These are phyloP conservation scores for Scheffersomyces stambukii DNA, from an alignment of 1,139 yeast genomes.

Conservation along the genomic window DNA sequence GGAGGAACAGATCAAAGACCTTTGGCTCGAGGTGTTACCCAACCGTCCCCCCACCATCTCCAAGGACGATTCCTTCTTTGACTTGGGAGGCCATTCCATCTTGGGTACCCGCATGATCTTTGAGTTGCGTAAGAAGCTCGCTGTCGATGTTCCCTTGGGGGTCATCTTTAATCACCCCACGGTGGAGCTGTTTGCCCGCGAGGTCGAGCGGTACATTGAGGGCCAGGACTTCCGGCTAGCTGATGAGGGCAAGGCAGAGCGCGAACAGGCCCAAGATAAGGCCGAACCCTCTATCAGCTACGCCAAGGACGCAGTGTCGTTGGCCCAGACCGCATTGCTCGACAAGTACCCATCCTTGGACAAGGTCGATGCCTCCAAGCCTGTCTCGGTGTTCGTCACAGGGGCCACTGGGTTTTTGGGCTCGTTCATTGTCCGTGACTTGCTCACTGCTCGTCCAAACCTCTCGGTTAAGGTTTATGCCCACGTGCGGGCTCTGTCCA, in stretches of 20 bases:
- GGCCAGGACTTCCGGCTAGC: conserved; percentile 45
- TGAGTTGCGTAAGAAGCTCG: conserved; percentile 73
- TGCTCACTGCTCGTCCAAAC: conserved; percentile 46
- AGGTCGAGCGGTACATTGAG: conserved; percentile 54
- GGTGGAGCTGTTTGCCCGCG: conserved; percentile 69
- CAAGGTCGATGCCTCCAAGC: conserved; percentile 23
- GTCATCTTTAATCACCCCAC: conserved; percentile 88
- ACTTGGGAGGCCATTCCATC: conserved; percentile 96
- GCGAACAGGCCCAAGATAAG: conserved; percentile 10
- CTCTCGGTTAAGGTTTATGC: conserved; percentile 59
- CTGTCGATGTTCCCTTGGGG: conserved; percentile 83
- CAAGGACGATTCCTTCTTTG: conserved; percentile 88
- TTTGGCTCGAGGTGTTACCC: conserved; percentile 87
- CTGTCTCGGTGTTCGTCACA: conserved; percentile 75
- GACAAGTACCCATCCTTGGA: conserved; percentile 30
- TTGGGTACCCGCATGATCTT: conserved; percentile 96
- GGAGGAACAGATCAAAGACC: conserved; percentile 67
- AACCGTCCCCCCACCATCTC: conserved; percentile 74
- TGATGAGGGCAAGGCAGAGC: conserved; percentile 19
- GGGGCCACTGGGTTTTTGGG: conserved; percentile 98
- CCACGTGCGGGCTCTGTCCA: conserved; percentile 83
- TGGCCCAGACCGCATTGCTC: conserved; percentile 45
- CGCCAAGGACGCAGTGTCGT: conserved; percentile 66
- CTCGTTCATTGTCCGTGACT: conserved; percentile 75
- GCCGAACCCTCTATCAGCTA: conserved; percentile 44